Base-by-base conservation (phyloP, 2,329 filamentous ascomycete species). In the Penicillium capsulatum region DNA sequence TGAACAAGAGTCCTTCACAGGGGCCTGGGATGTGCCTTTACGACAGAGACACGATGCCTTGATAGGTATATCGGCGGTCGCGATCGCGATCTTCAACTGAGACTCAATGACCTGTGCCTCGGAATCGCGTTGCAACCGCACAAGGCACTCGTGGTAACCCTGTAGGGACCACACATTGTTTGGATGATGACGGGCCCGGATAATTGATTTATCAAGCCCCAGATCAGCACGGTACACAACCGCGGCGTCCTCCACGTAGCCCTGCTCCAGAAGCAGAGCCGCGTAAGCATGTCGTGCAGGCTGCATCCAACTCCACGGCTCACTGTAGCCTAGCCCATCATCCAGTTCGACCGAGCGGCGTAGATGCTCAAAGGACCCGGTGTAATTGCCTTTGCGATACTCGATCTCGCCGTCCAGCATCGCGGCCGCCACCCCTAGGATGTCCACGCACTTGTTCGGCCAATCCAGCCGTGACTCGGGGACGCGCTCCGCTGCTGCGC, bases 301-400 rank as follows among this genome's bases (percentile, higher is more conserved):
- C 55, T 85, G 81, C 83, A 88, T 86, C 83, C 84, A 88, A 0
- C 81, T 81, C 83, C 83, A 87, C 0, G 84, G 84, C 57, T 89
- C 84, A 34, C 83, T 80, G 45, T 85, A 88, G 0, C 78, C 79
- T 17, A 88, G 69, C 0, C 59, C 63, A 51, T 85, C 82, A 46
- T 86, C 81, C 2, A 76, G 69, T 1, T 64, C 55, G 15, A 85
- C 77, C 0, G 82, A 74, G 8, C 66, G 67, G 1, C 74, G 71
- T 2, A 89, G 66, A 36, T 77, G 70, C 3, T 64, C 54, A 54
- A 85, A 87, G 0, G 83, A 84, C 0, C 57, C 33, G 0, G 78
- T 72, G 37, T 75, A 73, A 35, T 82, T 74, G 0, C 73, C 74
- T 3, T 69, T 69, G 1, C 85, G 79, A 53, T 89, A 91, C 37